Evolutionary conservation across 1,284 basidiomycete species (phyloP).

Genomic region (Neonothopanus nambi): DNA sequence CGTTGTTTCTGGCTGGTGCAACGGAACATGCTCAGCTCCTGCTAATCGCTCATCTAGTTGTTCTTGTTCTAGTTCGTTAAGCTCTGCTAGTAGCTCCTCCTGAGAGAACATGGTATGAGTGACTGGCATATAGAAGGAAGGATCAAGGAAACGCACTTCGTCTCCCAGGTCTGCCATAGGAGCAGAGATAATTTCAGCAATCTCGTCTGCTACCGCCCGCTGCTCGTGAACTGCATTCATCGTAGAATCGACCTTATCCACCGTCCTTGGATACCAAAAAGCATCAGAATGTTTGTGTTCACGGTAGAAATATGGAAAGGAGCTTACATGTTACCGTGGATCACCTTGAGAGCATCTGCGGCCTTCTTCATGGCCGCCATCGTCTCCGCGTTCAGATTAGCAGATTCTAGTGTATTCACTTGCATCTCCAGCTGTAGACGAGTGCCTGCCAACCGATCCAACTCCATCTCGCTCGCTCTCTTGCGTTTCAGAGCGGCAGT

Average conservation of each 20-base stretch:
- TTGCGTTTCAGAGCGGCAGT: constrained; percentile 93
- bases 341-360: constrained; percentile 86
- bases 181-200: constrained; percentile 91
- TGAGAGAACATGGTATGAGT: constrained; percentile 33
- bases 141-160: constrained; percentile 54
- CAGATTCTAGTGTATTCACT: constrained; percentile 96
- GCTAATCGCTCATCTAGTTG: constrained; percentile 86
- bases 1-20: constrained; percentile 65
- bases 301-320: constrained; percentile 11
- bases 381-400: constrained; percentile 98
- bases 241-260: constrained; percentile 90
- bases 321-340: constrained; percentile 90
- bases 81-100: constrained; percentile 83
- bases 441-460: constrained; percentile 86
- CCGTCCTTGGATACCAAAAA: constrained; percentile 53
- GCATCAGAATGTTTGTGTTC: background rate
- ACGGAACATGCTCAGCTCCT: constrained; percentile 89
- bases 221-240: constrained; percentile 94
- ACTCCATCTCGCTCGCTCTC: constrained; percentile 88
- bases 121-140: constrained; percentile 11
- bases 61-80: constrained; percentile 92
- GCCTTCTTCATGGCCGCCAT: constrained; percentile 99
- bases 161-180: constrained; percentile 75
- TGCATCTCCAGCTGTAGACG: constrained; percentile 95
- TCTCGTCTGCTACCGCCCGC: constrained; percentile 93